A percentile compares a stretch with the other conserved stretches of the same genome.
These are phyloP conservation scores for Xanthoconium purpureum DNA, from an alignment of 768 basidiomycete species.

Conservation along the genomic window DNA sequence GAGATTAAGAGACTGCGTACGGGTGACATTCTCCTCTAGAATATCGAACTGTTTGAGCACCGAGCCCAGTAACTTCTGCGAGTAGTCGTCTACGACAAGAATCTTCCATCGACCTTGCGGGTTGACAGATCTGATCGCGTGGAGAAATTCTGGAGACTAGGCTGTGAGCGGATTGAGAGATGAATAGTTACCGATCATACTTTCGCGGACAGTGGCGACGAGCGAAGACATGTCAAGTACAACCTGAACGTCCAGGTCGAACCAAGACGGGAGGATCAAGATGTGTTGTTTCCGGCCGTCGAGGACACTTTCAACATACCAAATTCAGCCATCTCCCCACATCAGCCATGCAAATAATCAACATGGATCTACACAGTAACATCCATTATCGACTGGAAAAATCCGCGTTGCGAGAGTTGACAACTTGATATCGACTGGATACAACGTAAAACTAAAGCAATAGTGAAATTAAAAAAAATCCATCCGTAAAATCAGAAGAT, in stretches of 20 bases:
- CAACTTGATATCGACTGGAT: background rate
- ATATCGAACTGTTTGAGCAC: constrained; percentile 94
- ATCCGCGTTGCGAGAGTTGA: background rate
- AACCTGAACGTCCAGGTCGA: background rate
- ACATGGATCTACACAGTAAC: too few relatives aligned
- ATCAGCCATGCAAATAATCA: too few relatives aligned
- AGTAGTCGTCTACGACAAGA: constrained; percentile 91
- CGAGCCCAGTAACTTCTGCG: constrained; percentile 76
- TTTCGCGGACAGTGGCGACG: constrained; percentile 43
- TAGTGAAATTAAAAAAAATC: background rate
- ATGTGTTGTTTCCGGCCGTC: background rate
- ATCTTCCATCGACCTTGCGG: constrained; percentile 95
- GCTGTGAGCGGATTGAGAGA: background rate
- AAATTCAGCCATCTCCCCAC: constrained; percentile 13
- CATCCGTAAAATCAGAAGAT: constrained; percentile 11
- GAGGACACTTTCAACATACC: background rate
- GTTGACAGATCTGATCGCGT: constrained; percentile 82
- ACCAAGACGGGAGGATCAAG: background rate
- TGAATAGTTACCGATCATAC: constrained; percentile 31
- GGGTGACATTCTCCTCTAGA: constrained; percentile 91
- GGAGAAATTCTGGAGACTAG: constrained; percentile 66
- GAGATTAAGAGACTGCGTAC: constrained; percentile 47
- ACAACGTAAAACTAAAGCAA: background rate
- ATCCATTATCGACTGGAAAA: background rate
- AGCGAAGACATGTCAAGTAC: constrained; percentile 41